Conservation (phyloP, 2,329 filamentous ascomycete species). For the Myrmaecium sp. region DNA sequence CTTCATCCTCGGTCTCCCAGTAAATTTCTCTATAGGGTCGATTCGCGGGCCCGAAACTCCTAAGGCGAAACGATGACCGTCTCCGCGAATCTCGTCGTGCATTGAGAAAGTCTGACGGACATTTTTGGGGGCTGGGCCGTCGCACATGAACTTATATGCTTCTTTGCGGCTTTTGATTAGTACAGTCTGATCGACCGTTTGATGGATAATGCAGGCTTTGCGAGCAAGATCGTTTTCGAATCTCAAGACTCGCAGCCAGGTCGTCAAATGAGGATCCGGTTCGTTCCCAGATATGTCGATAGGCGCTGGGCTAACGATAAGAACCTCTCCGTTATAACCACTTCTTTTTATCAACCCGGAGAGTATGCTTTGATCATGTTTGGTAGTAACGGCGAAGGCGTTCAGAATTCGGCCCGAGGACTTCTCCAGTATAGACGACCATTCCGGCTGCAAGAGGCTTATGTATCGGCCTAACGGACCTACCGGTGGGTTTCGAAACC, state of each 20-base stretch:
- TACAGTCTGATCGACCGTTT: constrained; percentile 68
- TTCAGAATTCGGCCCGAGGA: constrained; percentile 53
- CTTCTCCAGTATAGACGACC: constrained; percentile 69
- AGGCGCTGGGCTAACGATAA: constrained; percentile 39
- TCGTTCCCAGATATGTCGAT: constrained; percentile 52
- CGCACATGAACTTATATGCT: constrained; percentile 53
- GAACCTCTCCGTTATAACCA: constrained; percentile 27
- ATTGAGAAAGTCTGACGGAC: constrained; percentile 57
- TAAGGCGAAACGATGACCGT: constrained; percentile 33
- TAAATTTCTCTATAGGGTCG: constrained; percentile 35
- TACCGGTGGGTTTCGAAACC: constrained; percentile 57
- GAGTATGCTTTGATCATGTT: constrained; percentile 56
- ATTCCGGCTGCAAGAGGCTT: constrained; percentile 59
- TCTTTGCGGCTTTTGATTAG: constrained; percentile 52
- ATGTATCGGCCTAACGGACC: constrained; percentile 73
- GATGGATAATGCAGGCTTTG: constrained; percentile 68
- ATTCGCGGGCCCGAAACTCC: constrained; percentile 32
- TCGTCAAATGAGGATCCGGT: constrained; percentile 55
- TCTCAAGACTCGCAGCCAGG: constrained; percentile 60
- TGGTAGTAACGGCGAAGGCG: constrained; percentile 67
- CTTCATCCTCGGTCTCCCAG: constrained; percentile 53
- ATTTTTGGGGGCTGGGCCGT: constrained; percentile 52
- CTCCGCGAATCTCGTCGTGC: constrained; percentile 43
- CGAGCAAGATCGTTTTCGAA: constrained; percentile 66
- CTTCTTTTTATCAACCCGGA: constrained; percentile 44